phyloP scores from a whole-genome alignment of 1,284 basidiomycete species.

The Takashimella koratensis region DNA sequence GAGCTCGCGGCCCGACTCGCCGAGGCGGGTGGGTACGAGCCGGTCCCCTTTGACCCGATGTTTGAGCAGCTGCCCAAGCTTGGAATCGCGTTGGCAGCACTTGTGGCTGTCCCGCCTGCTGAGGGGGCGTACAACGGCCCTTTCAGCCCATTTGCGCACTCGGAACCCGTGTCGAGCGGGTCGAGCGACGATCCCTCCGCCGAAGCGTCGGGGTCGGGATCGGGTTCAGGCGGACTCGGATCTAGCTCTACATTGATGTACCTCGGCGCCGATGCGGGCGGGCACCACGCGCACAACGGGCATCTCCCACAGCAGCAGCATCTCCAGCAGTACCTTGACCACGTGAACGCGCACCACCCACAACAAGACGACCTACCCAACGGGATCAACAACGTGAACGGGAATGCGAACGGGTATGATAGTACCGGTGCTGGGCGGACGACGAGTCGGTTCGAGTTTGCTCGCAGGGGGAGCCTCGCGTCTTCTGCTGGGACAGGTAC shows the following conservation, averaged over 20 bases:
- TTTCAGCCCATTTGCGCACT: constrained; percentile 18
- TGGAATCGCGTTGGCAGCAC: constrained; percentile 17
- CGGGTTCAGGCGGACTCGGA: not conserved
- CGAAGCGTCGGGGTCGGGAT: constrained; percentile 1
- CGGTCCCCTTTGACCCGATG: constrained; percentile 34
- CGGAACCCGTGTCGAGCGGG: constrained; percentile 7
- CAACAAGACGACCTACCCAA: not conserved
- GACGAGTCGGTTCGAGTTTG: constrained; percentile 19
- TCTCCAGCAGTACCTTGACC: constrained; percentile 4
- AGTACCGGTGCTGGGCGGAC: constrained; percentile 8
- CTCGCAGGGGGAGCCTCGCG: constrained; percentile 8
- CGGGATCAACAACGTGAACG: not conserved
- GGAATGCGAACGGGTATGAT: not conserved
- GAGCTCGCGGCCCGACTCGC: constrained; percentile 21
- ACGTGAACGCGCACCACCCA: not conserved
- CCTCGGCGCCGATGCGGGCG: too few species aligned
- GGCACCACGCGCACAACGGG: not conserved
- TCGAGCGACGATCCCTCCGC: constrained; percentile 8
- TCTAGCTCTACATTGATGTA: not conserved
- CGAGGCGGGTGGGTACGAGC: constrained; percentile 28
- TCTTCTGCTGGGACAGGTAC: constrained; percentile 1
- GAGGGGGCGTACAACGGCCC: constrained; percentile 11
- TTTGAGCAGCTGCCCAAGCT: constrained; percentile 23
- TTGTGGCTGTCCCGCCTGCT: constrained; percentile 10
- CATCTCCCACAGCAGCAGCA: not conserved